Evolutionary conservation across 805 yeast genomes (phyloP), one percentile per base, ranked within the genome.

Genomic region (Yarrowia sp.): DNA sequence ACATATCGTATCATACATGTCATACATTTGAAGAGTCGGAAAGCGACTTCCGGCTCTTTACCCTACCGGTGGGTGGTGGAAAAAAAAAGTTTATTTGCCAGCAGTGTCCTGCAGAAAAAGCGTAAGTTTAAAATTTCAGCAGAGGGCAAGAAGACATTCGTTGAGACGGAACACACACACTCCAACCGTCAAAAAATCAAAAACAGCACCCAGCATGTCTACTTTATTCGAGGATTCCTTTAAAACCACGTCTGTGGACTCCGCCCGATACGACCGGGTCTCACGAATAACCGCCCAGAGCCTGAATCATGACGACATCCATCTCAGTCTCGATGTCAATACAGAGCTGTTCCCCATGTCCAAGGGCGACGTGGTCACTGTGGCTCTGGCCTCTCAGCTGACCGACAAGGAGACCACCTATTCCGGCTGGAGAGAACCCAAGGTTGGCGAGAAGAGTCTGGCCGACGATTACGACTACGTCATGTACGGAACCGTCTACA

Each of bases 391-490:
- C 8, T 87, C 92, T 28, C 81, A 92, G 1, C 80, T 93, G 65
- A 78, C 82, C 9, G 77, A 73, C 4, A 79, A 80, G 53, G 83
- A 83, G 41, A 66, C 68, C 39, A 70, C 80, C 13, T 80, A 85
- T 69, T 87, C 88, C 17, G 84, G 89, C 31, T 88, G 93, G 92
- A 83, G 92, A 75, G 91, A 90, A 8, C 96, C 97, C 50, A 89
- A 84, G 76, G 83, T 89, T 11, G 89, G 87, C 66, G 97, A 92
- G 70, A 84, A 88, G 73, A 84, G 96, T 6, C 81, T 93, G 72
- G 97, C 97, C 69, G 98, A 93, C 75, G 98, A 95, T 74, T 93
- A 92, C 79, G 98, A 93, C 76, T 95, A 95, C 72, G 98, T 95
- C 69, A 93, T 95, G 98, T 86, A 92, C 75, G 99, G 99, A 64